Base-by-base conservation (phyloP, 2,329 filamentous ascomycete species). In the Botryotinia narcissicola region DNA sequence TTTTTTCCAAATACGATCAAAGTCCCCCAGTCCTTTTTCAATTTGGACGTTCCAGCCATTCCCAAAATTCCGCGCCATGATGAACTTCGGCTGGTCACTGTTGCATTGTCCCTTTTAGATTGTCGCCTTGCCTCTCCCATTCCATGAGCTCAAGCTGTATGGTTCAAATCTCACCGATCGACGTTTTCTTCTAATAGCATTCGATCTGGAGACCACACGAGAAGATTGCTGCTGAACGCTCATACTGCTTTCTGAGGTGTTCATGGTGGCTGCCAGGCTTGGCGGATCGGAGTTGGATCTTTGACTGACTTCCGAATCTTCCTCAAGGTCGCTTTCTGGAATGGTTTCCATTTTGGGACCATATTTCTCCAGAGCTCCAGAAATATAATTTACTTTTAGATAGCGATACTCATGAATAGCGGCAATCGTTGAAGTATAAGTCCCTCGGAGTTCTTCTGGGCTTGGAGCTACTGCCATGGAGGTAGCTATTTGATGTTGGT, bases 331-430 rank as follows among this genome's bases (percentile, higher is more conserved):
- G n/a, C n/a, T 57, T 29, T 57, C 51, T 29, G 2, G 3, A 8
- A 57, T 57, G 51, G 12, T 3, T 3, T 3, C 6, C 51, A 29
- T 29, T 18, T 57, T 29, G 51, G 0, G 16, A 0, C 0, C 4
- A n/a, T 16, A 54, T 18, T 1, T 1, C 51, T 29, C 8, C 14
- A 29, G 12, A 54, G n/a, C 51, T 0, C 1, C 7, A 18, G 0
- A 6, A 7, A 16, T 8, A 54, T 3, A n/a, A 1, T 18, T 0
- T 2, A 18, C n/a, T 57, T 57, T 6, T 57, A 1, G 14, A 29
- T 18, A 3, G n/a, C 25, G 2, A 0, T 29, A 8, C 29, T n/a
- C n/a, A 18, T 29, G 16, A 3, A 32, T 29, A 2, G 3, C n/a
- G 3, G 14, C 5, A 0, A 29, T 29, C 18, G 6, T 8, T 8